These are phyloP conservation scores for Rutidosis leptorrhynchoides DNA, from an alignment of 129 eudicot genomes.

Conservation along the genomic window DNA sequence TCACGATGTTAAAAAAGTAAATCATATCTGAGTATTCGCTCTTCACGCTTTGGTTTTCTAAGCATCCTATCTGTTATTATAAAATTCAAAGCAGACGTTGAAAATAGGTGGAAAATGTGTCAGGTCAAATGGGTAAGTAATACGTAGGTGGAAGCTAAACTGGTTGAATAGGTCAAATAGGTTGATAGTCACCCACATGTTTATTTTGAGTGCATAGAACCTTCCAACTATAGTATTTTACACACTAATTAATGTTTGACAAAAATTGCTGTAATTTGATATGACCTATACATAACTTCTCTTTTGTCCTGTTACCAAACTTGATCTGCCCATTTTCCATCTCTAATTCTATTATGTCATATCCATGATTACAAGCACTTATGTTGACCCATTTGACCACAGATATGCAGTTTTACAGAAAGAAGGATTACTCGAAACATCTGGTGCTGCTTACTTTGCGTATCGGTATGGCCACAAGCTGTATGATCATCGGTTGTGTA, in stretches of 20 bases:
- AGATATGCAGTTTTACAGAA: slow-evolving; percentile 58
- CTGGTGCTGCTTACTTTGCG: slow-evolving; percentile 73
- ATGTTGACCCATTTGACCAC: neutral
- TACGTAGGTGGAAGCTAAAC: no score
- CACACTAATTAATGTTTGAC: no score
- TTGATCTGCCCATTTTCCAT: neutral
- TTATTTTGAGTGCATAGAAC: no score
- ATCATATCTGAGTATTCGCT: no score
- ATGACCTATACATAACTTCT: neutral
- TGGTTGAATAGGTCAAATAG: no score
- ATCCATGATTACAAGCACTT: neutral
- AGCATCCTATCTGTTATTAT: no score
- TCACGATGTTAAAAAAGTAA: no score
- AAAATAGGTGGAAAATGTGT: neutral
- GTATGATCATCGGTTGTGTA: slow-evolving; percentile 88
- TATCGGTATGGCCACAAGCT: slow-evolving; percentile 86
- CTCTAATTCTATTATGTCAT: neutral
- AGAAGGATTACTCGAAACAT: slow-evolving; percentile 52
- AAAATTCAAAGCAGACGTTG: no score
- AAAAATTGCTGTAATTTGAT: no score
- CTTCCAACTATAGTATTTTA: no score
- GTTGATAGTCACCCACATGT: no score
- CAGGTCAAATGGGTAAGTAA: neutral
- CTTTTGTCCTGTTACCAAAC: neutral
- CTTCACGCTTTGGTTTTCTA: no score